Base-by-base conservation (phyloP, 257 asterid genomes). In the Nicotiana tomentosiformis region DNA sequence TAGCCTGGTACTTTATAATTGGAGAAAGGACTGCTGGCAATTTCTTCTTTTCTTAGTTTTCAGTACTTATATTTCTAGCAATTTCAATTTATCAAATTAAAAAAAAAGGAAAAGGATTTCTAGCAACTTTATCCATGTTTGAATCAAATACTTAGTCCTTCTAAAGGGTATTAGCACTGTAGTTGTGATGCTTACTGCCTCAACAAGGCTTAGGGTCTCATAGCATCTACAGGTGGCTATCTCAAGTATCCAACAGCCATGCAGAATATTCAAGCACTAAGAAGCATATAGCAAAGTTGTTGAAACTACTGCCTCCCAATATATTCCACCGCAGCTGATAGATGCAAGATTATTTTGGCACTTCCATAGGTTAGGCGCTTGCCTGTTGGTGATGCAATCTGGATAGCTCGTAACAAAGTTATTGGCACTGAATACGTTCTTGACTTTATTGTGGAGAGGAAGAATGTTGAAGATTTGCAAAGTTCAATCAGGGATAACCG, bases 371-470 rank as follows among this genome's bases (percentile, higher is more conserved):
- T 96, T 84, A 92, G 98, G 87, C 89, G 93, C 85, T 88, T 96
- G 88, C 98, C 98, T 83, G 93, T 96, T 78, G 99, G 99, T 79
- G 99, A 96, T 89, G 92, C 94, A 84, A 90, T 96, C 85, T 96
- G 99, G 99, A 84, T 96, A 85, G 99, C 99, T 76, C 97, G 94
- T 39, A 96, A 93, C 84, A 94, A 89, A 85, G 66, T 77, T 84
- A 77, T 82, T 14, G 90, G 89, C 55, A 88, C 82, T 70, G 99
- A 96, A 87, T 96, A 90, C 39, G 98, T 96, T 86, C 99, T 95
- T 82, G 98, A 95, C 84, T 95, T 95, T 72, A 94, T 96, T 80
- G 99, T 96, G 85, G 99, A 96, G 90, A 92, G 99, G 94, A 96
- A 96, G 89, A 93, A 90, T n/a, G 87, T 96, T 86, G 98, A 92